Base-by-base conservation (phyloP, 2,329 filamentous ascomycete species). In the Microcera coccophila region DNA sequence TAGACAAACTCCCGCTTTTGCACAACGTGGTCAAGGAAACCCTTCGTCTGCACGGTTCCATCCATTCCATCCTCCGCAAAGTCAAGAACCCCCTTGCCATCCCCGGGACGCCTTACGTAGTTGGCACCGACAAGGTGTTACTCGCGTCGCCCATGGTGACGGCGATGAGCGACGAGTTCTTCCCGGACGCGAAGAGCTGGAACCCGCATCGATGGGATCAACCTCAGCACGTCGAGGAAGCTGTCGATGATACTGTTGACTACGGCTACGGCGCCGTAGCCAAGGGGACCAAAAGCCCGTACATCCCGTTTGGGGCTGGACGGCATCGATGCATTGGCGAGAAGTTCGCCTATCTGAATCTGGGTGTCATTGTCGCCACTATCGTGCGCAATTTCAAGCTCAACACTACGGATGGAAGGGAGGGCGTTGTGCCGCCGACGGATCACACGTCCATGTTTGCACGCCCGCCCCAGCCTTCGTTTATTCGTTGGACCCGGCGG, bases 241-340 rank as follows among this genome's bases (percentile, higher is more conserved):
- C 8, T 2, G 47, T 36, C 2, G 49, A 59, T 3, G 55, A 59
- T 1, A 44, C 51, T 3, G 50, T 54, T 1, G 55, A 63, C 26
- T 62, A 64, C 20, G 63, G 62, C 3, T 61, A 66, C 17, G 58
- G 56, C 2, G 39, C 49, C 5, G 53, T 62, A 3, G 58, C 57
- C 31, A 64, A 62, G 49, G 65, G 61, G 17, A 61, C 62, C 1
- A 54, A 53, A 24, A 69, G 64, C 21, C 62, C 61, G 3, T 66
- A 87, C 57, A 67, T 87, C 3, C 85, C 85, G 0, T 88, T 88
- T 55, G 85, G 85, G 3, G 85, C 82, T 0, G 85, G 84, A 1
- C 71, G 85, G 34, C 84, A 89, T 62, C 71, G 85, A 16, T 88
- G 85, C 55, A 86, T 89, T 45, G 85, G 85, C 15, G 85, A 88